Conservation (phyloP, 805 yeast genomes). For the Sugiyamaella smithiae region DNA sequence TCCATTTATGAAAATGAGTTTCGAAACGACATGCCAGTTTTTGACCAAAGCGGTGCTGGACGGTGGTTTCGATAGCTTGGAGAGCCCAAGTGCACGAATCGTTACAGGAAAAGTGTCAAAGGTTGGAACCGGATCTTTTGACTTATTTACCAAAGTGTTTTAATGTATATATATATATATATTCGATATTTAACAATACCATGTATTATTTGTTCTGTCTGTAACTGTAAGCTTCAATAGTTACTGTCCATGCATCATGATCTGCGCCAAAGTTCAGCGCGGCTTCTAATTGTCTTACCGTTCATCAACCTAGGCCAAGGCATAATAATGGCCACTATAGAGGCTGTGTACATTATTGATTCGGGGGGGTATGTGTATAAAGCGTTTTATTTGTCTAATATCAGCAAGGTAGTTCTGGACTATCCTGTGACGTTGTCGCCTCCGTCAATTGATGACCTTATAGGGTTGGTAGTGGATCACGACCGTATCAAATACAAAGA, state of each 20-base stretch:
- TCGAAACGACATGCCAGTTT: conserved; percentile 97
- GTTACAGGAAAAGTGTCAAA: conserved; percentile 87
- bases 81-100: conserved; percentile 89
- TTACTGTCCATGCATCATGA: too few species aligned
- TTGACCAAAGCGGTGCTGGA: conserved; percentile 94
- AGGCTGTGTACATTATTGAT: conserved; percentile 42
- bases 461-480: conserved; percentile 15
- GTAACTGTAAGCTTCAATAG: too few species aligned
- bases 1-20: conserved; percentile 97
- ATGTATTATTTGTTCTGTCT: conserved; percentile 2
- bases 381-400: neutral
- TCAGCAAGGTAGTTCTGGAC: conserved; percentile 38
- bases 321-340: conserved; percentile 36
- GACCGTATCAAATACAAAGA: conserved; percentile 6
- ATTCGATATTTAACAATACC: neutral
- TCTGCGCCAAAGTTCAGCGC: too few species aligned
- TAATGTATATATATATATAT: conserved; percentile 8
- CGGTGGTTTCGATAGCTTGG: conserved; percentile 82
- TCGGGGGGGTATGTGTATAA: conserved; percentile 36
- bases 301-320: too few species aligned
- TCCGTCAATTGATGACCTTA: conserved; percentile 34
- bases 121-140: conserved; percentile 97
- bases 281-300: too few species aligned
- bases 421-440: conserved; percentile 37
- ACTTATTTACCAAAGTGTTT: conserved; percentile 43